Conservation (phyloP, 2,329 filamentous ascomycete genomes). For the Alternaria incomplexa region DNA sequence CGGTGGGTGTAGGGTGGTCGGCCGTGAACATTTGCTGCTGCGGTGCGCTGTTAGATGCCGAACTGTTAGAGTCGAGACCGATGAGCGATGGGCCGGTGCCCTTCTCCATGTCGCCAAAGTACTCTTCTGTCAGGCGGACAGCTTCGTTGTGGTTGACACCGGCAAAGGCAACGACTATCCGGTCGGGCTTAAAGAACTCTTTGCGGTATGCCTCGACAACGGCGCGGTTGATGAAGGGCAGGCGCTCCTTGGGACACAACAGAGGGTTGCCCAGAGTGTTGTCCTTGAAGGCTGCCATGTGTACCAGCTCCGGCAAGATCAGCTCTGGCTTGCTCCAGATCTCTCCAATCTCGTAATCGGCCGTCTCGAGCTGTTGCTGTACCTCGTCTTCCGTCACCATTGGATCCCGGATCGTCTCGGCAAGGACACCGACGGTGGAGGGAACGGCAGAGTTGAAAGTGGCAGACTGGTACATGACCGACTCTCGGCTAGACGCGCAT, state of each 20-base stretch:
- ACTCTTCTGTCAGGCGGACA: conserved; percentile 77
- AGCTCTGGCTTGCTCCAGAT: conserved; percentile 98
- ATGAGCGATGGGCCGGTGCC: conserved; percentile 53
- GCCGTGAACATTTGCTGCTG: conserved; percentile 55
- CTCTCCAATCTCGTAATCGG: conserved; percentile 93
- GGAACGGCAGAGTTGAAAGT: conserved; percentile 95
- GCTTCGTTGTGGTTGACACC: conserved; percentile 85
- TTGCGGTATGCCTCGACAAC: conserved; percentile 81
- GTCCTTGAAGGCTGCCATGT: conserved; percentile 93
- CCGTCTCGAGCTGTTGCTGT: conserved; percentile 83
- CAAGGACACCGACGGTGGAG: conserved; percentile 79
- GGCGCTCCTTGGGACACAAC: conserved; percentile 84
- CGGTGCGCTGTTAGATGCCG: conserved; percentile 29
- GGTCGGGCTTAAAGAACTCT: conserved; percentile 84
- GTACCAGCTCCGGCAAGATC: conserved; percentile 91
- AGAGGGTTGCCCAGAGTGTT: conserved; percentile 95
- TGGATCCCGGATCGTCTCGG: conserved; percentile 91
- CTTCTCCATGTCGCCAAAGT: conserved; percentile 88
- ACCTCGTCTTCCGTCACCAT: conserved; percentile 87
- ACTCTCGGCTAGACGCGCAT: conserved; percentile 92
- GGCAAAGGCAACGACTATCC: conserved; percentile 94
- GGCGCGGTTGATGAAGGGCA: conserved; percentile 73
- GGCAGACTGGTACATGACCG: conserved; percentile 98
- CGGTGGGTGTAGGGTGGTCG: conserved; percentile 42
- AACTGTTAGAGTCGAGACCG: conserved; percentile 34